Evolutionary conservation across 164 flowering plant genomes (phyloP).

Genomic region (Malania oleifera): DNA sequence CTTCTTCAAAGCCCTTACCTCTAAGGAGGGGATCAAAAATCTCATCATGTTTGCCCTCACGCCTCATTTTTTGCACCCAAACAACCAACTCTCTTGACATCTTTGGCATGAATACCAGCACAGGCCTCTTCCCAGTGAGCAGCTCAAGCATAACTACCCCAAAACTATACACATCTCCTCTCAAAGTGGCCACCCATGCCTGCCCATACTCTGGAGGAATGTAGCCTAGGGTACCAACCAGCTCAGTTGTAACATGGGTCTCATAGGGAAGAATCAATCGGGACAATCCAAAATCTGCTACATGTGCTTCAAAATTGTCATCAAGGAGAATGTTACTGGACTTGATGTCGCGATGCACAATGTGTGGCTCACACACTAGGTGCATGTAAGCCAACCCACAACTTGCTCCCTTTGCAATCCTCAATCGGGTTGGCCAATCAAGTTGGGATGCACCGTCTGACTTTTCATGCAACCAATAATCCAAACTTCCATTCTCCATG

Average conservation of each 20-base stretch:
- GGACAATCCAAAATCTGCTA: slow-evolving; percentile 74
- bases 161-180: slow-evolving; percentile 68
- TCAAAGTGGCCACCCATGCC: slow-evolving; percentile 61
- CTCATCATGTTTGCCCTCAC: slow-evolving; percentile 41
- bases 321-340: slow-evolving; percentile 68
- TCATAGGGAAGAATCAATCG: slow-evolving; percentile 62
- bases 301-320: slow-evolving; percentile 57
- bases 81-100: slow-evolving; percentile 50
- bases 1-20: slow-evolving; percentile 49
- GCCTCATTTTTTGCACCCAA: slow-evolving; percentile 55
- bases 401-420: slow-evolving; percentile 49
- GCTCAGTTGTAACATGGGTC: slow-evolving; percentile 76
- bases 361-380: slow-evolving; percentile 66
- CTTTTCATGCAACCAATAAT: slow-evolving; percentile 68
- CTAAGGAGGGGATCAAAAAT: slow-evolving; percentile 42
- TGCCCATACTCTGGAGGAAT: slow-evolving; percentile 74
- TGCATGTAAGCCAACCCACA: slow-evolving; percentile 70
- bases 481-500: slow-evolving; percentile 70
- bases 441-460: slow-evolving; percentile 48
- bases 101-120: slow-evolving; percentile 46
- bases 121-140: slow-evolving; percentile 58
- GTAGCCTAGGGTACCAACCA: slow-evolving; percentile 79
- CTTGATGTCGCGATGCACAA: slow-evolving; percentile 75
- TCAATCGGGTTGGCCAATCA: slow-evolving; percentile 51
- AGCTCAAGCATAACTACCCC: slow-evolving; percentile 68